These are phyloP conservation scores for Santalum album DNA, from an alignment of 164 flowering plant genomes.

Conservation along the genomic window DNA sequence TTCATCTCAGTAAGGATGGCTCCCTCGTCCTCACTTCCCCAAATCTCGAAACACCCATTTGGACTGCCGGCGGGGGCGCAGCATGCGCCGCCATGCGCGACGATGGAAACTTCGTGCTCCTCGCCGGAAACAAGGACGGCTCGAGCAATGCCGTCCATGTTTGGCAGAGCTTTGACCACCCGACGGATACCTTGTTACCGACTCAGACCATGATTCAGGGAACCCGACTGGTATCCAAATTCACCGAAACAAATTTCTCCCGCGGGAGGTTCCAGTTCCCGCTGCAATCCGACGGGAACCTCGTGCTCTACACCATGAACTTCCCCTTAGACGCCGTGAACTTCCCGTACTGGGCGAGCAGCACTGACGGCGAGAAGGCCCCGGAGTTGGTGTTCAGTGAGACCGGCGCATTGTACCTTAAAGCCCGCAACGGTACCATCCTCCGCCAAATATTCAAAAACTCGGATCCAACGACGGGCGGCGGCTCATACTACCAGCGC, in stretches of 20 bases:
- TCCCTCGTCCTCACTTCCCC: neutral
- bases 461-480: neutral
- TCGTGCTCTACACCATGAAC: neutral
- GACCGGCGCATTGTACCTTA: neutral
- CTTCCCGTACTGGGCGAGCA: neutral
- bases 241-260: neutral
- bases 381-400: neutral
- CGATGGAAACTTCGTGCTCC: constrained; percentile 1
- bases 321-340: neutral
- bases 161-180: constrained; percentile 4
- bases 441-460: too few relatives aligned
- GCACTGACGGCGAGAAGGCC: neutral
- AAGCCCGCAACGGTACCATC: too few relatives aligned
- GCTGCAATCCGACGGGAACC: neutral
- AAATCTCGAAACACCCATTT: neutral
- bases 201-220: neutral
- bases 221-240: neutral
- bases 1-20: neutral
- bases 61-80: neutral
- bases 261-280: neutral
- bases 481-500: neutral
- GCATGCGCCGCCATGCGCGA: constrained; percentile 4
- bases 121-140: neutral
- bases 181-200: constrained; percentile 2
- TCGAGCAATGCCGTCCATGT: too few relatives aligned